Evolutionary conservation across 345 rosid species (phyloP).

Genomic region (Pistacia integerrima): DNA sequence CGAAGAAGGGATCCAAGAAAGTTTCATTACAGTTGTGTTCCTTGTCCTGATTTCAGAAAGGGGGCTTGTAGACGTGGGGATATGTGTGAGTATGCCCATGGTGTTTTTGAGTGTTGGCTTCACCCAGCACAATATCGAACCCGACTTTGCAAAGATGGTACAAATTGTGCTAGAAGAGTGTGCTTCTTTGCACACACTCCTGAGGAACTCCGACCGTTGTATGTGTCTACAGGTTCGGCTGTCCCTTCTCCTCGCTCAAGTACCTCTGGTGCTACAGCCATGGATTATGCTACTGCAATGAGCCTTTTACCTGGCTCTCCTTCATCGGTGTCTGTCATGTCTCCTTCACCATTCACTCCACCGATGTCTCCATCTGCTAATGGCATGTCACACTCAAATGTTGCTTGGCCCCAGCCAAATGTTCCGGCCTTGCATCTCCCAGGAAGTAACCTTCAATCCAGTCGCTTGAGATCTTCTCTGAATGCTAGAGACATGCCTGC

Average conservation of each 20-base stretch:
- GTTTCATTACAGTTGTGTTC: conserved; percentile 95
- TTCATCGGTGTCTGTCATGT: conserved; percentile 73
- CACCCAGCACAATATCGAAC: conserved; percentile 98
- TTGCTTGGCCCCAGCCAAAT: conserved; percentile 88
- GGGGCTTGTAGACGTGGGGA: conserved; percentile 94
- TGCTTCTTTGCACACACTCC: conserved; percentile 94
- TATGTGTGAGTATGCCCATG: conserved; percentile 98
- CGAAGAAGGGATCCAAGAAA: conserved; percentile 97
- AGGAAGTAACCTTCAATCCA: conserved; percentile 77
- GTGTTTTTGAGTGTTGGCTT: conserved; percentile 98
- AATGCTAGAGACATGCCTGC: conserved; percentile 70
- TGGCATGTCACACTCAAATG: conserved; percentile 68
- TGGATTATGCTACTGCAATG: conserved; percentile 84
- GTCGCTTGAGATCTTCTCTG: conserved; percentile 85
- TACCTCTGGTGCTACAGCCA: conserved; percentile 55
- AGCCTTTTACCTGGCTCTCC: conserved; percentile 85
- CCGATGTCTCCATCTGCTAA: conserved; percentile 84
- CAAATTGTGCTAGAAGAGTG: conserved; percentile 78
- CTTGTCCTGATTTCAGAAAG: conserved; percentile 93
- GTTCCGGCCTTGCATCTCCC: conserved; percentile 83
- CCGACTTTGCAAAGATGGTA: conserved; percentile 89
- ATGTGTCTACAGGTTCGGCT: conserved; percentile 87
- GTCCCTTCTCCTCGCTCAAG: conserved; percentile 87
- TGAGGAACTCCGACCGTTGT: conserved; percentile 89
- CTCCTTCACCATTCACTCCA: conserved; percentile 81